A percentile compares a stretch with the other conserved stretches of the same genome.
phyloP scores from a whole-genome alignment of 2,329 filamentous ascomycete genomes.

The Lecanoromycetidae sp. region DNA sequence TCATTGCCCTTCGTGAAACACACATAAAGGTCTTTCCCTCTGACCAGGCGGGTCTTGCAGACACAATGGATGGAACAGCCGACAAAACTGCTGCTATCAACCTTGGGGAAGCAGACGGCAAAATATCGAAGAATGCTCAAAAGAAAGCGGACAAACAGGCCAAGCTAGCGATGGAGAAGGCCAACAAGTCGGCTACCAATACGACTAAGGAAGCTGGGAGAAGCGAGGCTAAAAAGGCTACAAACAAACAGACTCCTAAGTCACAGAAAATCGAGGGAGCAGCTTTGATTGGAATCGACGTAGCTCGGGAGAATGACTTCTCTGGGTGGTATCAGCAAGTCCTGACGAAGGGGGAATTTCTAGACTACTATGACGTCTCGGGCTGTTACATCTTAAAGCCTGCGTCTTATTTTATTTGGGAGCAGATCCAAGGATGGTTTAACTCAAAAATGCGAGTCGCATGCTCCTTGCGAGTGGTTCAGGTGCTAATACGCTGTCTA shows the following conservation, averaged over 20 bases:
- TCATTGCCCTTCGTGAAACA: not conserved
- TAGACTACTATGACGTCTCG: slow-evolving; percentile 97
- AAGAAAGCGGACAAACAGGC: slow-evolving; percentile 40
- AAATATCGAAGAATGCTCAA: slow-evolving; percentile 31
- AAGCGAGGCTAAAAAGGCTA: slow-evolving; percentile 32
- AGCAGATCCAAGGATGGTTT: slow-evolving; percentile 48
- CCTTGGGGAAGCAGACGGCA: slow-evolving; percentile 13
- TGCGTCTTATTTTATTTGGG: slow-evolving; percentile 55
- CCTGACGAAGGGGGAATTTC: slow-evolving; percentile 90
- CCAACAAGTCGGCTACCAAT: slow-evolving; percentile 25
- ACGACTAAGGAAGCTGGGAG: slow-evolving; percentile 30
- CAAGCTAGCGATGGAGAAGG: slow-evolving; percentile 33
- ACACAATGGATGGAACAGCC: slow-evolving; percentile 7
- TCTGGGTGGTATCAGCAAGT: slow-evolving; percentile 96
- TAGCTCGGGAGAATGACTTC: slow-evolving; percentile 75
- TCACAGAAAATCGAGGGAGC: slow-evolving; percentile 47
- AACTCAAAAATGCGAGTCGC: slow-evolving; percentile 64
- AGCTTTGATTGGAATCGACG: slow-evolving; percentile 73
- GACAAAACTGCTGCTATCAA: slow-evolving; percentile 15
- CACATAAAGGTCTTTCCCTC: not conserved
- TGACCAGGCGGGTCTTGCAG: not conserved
- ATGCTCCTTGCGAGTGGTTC: too few species aligned
- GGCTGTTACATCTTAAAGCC: slow-evolving; percentile 83
- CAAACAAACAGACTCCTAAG: slow-evolving; percentile 30
- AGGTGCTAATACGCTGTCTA: too few species aligned